These are phyloP conservation scores for Porcisia hertigi DNA, from an alignment of 208 protist species.

Conservation along the genomic window DNA sequence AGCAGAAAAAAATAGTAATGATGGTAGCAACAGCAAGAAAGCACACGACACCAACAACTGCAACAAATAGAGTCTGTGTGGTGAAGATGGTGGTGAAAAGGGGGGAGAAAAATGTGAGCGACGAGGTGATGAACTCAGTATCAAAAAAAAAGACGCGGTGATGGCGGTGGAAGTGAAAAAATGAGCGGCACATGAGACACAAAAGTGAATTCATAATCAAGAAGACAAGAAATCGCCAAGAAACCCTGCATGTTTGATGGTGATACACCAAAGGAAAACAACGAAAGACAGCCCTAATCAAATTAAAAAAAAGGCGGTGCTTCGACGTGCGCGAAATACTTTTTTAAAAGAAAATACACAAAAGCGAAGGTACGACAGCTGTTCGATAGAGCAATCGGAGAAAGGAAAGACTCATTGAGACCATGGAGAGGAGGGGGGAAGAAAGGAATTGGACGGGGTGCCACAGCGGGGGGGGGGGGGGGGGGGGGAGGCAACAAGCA, in stretches of 20 bases:
- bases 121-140: neutral
- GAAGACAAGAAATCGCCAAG: neutral
- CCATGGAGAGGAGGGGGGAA: neutral
- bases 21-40: neutral
- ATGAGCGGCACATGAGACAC: neutral
- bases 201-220: neutral
- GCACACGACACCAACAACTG: neutral
- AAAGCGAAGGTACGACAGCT: neutral
- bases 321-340: neutral
- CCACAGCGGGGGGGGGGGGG: too few species aligned
- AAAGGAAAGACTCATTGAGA: too few species aligned
- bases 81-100: neutral
- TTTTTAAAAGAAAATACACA: neutral
- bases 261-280: neutral
- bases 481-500: neutral
- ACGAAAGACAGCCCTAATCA: neutral
- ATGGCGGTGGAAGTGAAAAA: neutral
- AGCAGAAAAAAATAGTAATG: neutral
- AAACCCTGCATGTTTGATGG: neutral
- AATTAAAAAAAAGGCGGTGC: neutral
- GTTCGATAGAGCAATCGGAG: neutral
- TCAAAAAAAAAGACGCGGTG: neutral
- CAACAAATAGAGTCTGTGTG: neutral
- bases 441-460: neutral
- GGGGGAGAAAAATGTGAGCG: slow-evolving; percentile 7